Base-by-base conservation (phyloP, 2,329 filamentous ascomycete species). In the Fusarium graminum region DNA sequence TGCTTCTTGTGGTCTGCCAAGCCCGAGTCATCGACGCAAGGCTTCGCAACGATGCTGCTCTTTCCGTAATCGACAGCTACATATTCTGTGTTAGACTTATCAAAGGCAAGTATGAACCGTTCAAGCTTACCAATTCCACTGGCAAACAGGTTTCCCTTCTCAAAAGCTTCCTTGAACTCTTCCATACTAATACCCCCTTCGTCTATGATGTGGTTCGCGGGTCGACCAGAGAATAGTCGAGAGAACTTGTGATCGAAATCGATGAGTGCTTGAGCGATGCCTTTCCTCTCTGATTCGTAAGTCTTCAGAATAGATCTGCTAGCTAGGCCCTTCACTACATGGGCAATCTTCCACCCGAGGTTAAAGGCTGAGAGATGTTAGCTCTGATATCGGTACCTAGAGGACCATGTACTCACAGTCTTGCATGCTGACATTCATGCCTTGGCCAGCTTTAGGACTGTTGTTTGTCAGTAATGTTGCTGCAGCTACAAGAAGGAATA, bases 341-440 rank as follows among this genome's bases (percentile, higher is more conserved):
- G 72, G 0, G 80, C 83, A 2, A 88, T 70, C 72, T 88, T 87
- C 85, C 85, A 88, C 0, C 83, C 85, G 0, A 87, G 80, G 52
- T 87, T 87, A 72, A 69, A 74, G 3, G 71, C 52, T 54, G 7
- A 7, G 0, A 2, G 29, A 0, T 0, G 4, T 54, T 51, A 54
- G 19, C 17, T 46, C 4, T n/a, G 11, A 9, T 4, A 1, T 9
- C 1, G 30, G 4, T 7, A 1, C 4, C 7, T n/a, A 2, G 12
- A 11, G 3, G 5, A 19, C 7, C 30, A 4, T 14, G 13, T 4
- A 54, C 52, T 54, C 2, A 54, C 52, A 56, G 73, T 92, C 90
- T 68, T 90, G 88, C 86, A 92, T 90, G 29, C 82, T 86, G 3
- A 90, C 85, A 67, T 92, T 92, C 88, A 92, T 91, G 13, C 90